A percentile compares a stretch with the other conserved stretches of the same genome.
phyloP scores from a whole-genome alignment of 2,329 filamentous ascomycete species.

The Zasmidium cellare region DNA sequence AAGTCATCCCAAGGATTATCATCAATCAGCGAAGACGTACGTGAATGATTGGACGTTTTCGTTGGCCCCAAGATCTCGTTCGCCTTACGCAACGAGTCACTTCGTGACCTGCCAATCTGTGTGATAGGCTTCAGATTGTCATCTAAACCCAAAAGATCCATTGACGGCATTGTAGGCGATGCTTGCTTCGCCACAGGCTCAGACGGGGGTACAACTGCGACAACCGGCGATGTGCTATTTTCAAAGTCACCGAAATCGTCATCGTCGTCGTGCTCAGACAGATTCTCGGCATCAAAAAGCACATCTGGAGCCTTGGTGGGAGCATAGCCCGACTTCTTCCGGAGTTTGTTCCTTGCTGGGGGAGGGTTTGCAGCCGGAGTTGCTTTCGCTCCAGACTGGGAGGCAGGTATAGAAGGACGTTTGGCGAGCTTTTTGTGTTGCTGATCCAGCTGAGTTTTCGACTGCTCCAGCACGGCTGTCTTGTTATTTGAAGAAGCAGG shows the following conservation, averaged over 20 bases:
- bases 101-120: constrained; percentile 9
- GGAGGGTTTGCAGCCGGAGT: constrained; percentile 8
- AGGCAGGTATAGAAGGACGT: background rate
- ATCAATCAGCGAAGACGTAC: background rate
- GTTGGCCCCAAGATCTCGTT: constrained; percentile 3
- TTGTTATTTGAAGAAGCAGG: background rate
- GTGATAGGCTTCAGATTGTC: constrained; percentile 10
- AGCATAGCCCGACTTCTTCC: constrained; percentile 27
- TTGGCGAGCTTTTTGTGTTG: background rate
- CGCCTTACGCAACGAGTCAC: constrained; percentile 1
- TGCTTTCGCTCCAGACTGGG: background rate
- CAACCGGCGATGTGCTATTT: constrained; percentile 8
- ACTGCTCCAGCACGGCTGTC: too few species aligned
- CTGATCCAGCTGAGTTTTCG: too few species aligned
- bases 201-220: background rate
- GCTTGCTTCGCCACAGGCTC: background rate
- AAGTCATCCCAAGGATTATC: constrained; percentile 12
- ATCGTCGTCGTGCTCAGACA: constrained; percentile 29
- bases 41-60: background rate
- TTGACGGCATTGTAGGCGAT: constrained; percentile 15
- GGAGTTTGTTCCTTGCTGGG: constrained; percentile 24
- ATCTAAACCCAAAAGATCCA: constrained; percentile 32
- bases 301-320: constrained; percentile 27
- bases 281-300: constrained; percentile 36
- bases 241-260: constrained; percentile 40